Evolutionary conservation across 1,284 basidiomycete species (phyloP).

Genomic region (Ustilago trichophora): DNA sequence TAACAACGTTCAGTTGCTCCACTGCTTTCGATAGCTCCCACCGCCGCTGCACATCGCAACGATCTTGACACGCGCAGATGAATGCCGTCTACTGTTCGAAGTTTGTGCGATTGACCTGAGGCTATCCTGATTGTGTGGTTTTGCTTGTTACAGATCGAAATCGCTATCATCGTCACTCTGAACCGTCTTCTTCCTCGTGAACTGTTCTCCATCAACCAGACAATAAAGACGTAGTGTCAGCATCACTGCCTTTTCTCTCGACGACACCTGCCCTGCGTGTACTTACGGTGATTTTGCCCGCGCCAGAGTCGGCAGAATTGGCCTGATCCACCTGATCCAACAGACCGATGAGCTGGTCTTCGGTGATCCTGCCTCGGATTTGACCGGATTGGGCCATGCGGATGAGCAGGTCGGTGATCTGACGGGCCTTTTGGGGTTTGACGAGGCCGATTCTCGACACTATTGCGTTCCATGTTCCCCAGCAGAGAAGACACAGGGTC

Average conservation of each 20-base stretch:
- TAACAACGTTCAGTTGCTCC: too few relatives aligned
- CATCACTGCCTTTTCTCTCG: too few relatives aligned
- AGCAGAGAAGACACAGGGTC: not conserved
- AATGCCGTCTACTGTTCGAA: too few relatives aligned
- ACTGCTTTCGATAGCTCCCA: too few relatives aligned
- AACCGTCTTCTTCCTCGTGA: slow-evolving; percentile 48
- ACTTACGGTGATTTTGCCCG: slow-evolving; percentile 63
- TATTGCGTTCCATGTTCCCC: slow-evolving; percentile 62
- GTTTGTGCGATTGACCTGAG: too few relatives aligned
- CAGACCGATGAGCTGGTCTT: slow-evolving; percentile 87
- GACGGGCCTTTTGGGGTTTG: slow-evolving; percentile 83
- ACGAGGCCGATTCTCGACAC: slow-evolving; percentile 92
- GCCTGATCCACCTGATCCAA: slow-evolving; percentile 81
- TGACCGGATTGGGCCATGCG: slow-evolving; percentile 95
- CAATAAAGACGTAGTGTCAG: too few relatives aligned
- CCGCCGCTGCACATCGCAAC: too few relatives aligned
- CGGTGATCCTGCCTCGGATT: slow-evolving; percentile 82
- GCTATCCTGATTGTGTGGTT: too few relatives aligned
- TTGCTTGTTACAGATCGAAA: slow-evolving; percentile 42
- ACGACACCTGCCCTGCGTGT: too few relatives aligned
- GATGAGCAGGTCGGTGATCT: slow-evolving; percentile 85
- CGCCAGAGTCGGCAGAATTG: slow-evolving; percentile 18
- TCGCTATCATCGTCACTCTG: slow-evolving; percentile 56
- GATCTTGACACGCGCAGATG: too few relatives aligned
- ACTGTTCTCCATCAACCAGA: slow-evolving; percentile 14